Evolutionary conservation across 2,329 filamentous ascomycete genomes (phyloP), one percentile per base, ranked within the genome.

Genomic region (Aspergillus terreus): DNA sequence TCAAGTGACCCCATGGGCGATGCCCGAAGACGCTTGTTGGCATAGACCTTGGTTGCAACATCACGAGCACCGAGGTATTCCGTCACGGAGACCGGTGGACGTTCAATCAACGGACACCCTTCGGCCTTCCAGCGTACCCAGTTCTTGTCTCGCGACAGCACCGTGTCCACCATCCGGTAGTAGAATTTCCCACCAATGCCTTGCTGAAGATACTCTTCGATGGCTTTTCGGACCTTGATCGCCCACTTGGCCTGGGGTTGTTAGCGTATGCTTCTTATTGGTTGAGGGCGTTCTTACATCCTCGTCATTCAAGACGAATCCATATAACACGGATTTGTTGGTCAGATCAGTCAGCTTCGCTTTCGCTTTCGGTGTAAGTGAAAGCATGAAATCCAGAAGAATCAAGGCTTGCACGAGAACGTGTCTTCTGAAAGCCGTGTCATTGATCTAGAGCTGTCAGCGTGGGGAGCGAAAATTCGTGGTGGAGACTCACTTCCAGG

Each of bases 61-160:
- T 79, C 76, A 66, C 86, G 87, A 21, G 91, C 86, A 49, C 84
- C 80, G 36, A 85, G 71, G 67, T 91, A 92, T 44, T 86, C 81
- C 25, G 82, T 73, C 1, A 86, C 79, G 2, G 85, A 80, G 27
- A 97, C 80, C 10, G 89, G 77, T 19, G 87, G 82, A 53, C 83
- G 82, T 65, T 92, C 85, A 64, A 99, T 97, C 5, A 87, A 82
- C 21, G 90, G 90, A 68, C 94, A 99, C 59, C 86, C 90, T 68
- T 96, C 91, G 54, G 92, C 86, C 74, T 99, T 99, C 94, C 94
- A 99, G 56, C 91, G 87, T 42, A 95, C 91, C 95, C 95, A 99
- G 67, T 97, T 96, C 76, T 96, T 97, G 71, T 99, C 94, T 57
- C 94, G 82, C 21, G 90, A 90, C 27, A 99, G 82, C 30, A 99